Base-by-base conservation (phyloP, 2,329 filamentous ascomycete genomes). In the Aureobasidium namibiae region DNA sequence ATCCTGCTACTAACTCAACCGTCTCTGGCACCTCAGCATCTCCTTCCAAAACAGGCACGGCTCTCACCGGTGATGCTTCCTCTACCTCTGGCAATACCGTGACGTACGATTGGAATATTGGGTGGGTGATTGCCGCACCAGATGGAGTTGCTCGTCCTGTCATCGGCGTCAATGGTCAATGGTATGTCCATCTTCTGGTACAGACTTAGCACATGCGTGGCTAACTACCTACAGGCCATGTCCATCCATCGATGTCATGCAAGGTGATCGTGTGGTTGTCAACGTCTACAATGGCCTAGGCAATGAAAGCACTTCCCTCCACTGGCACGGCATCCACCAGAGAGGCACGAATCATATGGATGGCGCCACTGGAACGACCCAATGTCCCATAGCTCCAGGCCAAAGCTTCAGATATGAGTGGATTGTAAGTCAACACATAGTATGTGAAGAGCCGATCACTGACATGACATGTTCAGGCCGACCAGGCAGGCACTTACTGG, bases 241-340 rank as follows among this genome's bases (percentile, higher is more conserved):
- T 0, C 89, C 89, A 4, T 71, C 88, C 42, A 82, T 94, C 41
- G 82, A 88, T 64, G 83, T 84, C 62, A 89, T 88, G 63, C 83
- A 88, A 63, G 88, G 87, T 21, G 89, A 94, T 65, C 83, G 80
- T 1, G 71, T 94, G 9, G 70, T 89, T 2, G 82, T 92, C 46
- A 83, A 88, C 31, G 77, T 90, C 53, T 75, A 82, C 64, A 92
- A 92, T 65, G 77, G 80, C 23, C 82, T 87, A 0, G 75, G 76
- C 10, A 88, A 90, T 63, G 70, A 81, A 64, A 81, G 80, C 13
- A 87, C 86, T 8, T 81, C 80, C 33, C 77, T 92, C 5, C 89
- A 92, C 68, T 92, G 88, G 70, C 89, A 92, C 65, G 89, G 89
- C 11, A 79, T 92, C 62, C 89, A 84, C 67, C 87, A 90, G 68